Evolutionary conservation across 257 asterid genomes (phyloP), one percentile per base, ranked within the genome.

Genomic region (Eucommia ulmoides): DNA sequence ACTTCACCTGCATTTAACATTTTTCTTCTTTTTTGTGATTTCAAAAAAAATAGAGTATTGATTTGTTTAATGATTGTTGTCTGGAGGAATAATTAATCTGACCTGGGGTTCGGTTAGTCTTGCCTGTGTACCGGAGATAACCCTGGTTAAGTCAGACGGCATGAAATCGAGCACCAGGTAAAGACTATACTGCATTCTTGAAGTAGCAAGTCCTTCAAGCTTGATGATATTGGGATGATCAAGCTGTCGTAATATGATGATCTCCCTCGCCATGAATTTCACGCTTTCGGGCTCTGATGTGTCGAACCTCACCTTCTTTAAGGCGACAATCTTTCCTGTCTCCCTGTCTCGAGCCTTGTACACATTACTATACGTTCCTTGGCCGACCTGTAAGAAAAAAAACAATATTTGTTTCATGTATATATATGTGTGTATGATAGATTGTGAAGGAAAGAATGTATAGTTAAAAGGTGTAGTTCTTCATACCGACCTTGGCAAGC

Each of bases 351-450:
- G 59, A 11, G 93, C 95, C 55, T 82, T 85, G 46, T 85, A 85
- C 55, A 85, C 95, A 56, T 85, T 85, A 68, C 95, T 85, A 55
- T 85, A 85, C n/a, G 95, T 85, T 49, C 95, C 95, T 3, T 73
- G 80, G 3, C 95, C 95, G 19, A 79, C 65, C 95, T 85, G 76
- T 61, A 60, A 41, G 18, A 16, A 8, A 2, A 33, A 35, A 51
- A 54, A 7, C 19, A 41, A 3, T 12, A 35, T 29, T 29, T 29
- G 12, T 29, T 29, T 29, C 12, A 7, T 12, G 12, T 29, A 12
- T 12, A 29, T 29, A 7, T 29, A 7, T 5, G 12, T 5, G 12
- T 29, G 38, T 29, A 5, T 29, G 38, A 29, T 12, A 29, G 8
- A 7, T 29, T 29, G 7, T 29, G 38, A 7, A 29, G 7, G 12